phyloP scores from a whole-genome alignment of 805 yeast species.

The Yarrowia sp. region DNA sequence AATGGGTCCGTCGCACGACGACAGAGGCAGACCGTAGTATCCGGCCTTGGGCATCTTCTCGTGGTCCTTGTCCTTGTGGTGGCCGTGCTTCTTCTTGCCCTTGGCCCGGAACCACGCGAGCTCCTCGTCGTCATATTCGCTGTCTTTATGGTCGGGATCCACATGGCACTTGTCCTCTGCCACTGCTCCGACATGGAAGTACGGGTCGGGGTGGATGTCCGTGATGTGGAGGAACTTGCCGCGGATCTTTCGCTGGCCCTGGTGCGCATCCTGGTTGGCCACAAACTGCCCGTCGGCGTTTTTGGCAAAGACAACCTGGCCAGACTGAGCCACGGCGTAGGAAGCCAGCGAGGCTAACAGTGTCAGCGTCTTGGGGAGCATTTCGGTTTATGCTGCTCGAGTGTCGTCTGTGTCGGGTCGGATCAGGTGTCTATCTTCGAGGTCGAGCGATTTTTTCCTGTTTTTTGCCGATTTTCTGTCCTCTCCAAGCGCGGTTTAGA shows the following conservation, averaged over 20 bases:
- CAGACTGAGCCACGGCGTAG: not conserved
- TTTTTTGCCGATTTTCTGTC: not conserved
- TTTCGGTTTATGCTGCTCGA: not conserved
- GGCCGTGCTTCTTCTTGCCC: conserved; percentile 27
- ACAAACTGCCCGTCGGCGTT: conserved; percentile 21
- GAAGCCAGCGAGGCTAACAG: conserved; percentile 10
- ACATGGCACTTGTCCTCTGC: conserved; percentile 57
- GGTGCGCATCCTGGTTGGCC: not conserved
- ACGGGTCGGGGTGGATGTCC: conserved; percentile 81
- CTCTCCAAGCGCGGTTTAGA: not conserved
- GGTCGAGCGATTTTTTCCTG: not conserved
- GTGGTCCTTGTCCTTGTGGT: conserved; percentile 41
- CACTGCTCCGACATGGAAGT: conserved; percentile 53
- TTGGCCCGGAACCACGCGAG: not conserved
- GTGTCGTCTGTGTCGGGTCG: not conserved
- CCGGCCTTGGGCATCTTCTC: conserved; percentile 46
- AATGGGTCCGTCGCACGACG: conserved; percentile 77
- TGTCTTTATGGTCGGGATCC: conserved; percentile 8
- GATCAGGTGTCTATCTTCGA: not conserved
- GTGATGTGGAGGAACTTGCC: conserved; percentile 86
- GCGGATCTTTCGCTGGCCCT: conserved; percentile 42
- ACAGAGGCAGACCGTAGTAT: conserved; percentile 67
- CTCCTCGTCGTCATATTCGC: not conserved
- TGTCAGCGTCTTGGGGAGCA: conserved; percentile 18
- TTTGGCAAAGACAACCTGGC: conserved; percentile 11